Percentiles rank a stretch among this genome's conserved stretches.
Evolutionary conservation across 345 rosid species (phyloP).

Genomic region (Eucalyptus cloeziana): DNA sequence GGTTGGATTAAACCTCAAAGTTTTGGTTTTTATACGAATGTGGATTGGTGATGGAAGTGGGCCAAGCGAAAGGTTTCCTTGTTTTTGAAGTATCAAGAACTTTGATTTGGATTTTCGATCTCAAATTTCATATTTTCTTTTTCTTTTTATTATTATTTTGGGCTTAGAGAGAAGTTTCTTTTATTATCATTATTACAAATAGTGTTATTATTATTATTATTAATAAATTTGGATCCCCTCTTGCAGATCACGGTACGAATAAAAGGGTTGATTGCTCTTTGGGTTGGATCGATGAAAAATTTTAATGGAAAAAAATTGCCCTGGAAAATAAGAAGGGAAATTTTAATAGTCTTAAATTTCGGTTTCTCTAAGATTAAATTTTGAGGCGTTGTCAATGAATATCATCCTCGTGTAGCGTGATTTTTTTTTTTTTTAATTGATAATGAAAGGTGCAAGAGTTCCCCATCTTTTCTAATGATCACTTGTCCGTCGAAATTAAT

Average conservation of each 20-base stretch:
- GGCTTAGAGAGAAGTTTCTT: neutral
- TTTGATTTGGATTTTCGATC: neutral
- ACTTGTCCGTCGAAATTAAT: neutral
- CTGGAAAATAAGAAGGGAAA: no score
- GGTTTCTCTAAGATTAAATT: no score
- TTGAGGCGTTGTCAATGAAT: no score
- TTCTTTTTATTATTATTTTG: neutral
- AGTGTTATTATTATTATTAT: neutral
- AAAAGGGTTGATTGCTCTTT: neutral
- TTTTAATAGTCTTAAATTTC: no score
- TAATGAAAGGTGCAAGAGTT: no score
- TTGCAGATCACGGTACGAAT: neutral
- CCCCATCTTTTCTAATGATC: neutral
- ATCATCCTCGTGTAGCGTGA: no score
- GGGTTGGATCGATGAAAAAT: neutral
- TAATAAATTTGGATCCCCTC: neutral
- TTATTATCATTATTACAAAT: neutral
- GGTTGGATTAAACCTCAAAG: neutral
- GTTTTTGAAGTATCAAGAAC: neutral
- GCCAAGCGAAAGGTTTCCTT: neutral
- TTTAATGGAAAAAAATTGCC: no score
- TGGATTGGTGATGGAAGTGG: neutral
- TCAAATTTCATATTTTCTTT: neutral
- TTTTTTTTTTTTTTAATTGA: no score
- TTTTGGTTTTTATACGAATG: neutral